Percentiles rank a stretch among this genome's conserved stretches.
phyloP scores from a whole-genome alignment of 208 protist genomes.

The Crithidia acanthocephali region DNA sequence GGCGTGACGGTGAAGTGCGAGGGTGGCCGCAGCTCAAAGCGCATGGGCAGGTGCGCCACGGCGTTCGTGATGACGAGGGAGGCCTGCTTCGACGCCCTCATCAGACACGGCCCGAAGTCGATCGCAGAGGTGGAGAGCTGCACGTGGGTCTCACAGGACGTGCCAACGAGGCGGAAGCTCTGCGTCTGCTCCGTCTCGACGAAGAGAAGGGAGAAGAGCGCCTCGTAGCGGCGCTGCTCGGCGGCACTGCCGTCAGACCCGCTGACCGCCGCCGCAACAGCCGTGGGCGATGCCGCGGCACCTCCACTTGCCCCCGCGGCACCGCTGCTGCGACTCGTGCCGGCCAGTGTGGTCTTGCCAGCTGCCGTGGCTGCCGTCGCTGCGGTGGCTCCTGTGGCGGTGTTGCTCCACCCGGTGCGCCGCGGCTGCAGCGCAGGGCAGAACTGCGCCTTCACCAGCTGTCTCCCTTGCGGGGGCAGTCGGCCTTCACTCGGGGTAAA shows the following conservation, averaged over 20 bases:
- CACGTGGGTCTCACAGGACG: conserved; percentile 69
- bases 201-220: conserved; percentile 77
- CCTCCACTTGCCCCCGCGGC: background rate
- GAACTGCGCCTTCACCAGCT: conserved; percentile 71
- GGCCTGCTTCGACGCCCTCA: conserved; percentile 63
- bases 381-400: background rate
- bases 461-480: conserved; percentile 58
- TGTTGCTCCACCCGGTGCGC: conserved; percentile 65
- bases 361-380: background rate
- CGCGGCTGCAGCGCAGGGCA: conserved; percentile 48
- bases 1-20: conserved; percentile 81
- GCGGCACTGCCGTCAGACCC: conserved; percentile 4
- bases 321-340: background rate
- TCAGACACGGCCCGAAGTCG: conserved; percentile 73
- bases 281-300: background rate
- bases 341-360: background rate
- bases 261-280: no score
- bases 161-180: conserved; percentile 73
- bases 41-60: conserved; percentile 75
- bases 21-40: conserved; percentile 66
- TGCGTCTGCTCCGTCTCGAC: conserved; percentile 89
- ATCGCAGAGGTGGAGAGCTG: conserved; percentile 67
- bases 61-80: conserved; percentile 71
- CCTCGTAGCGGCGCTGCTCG: conserved; percentile 54
- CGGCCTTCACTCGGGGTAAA: conserved; percentile 77